These are phyloP conservation scores for Alternaria conjuncta DNA, from an alignment of 2,329 filamentous ascomycete genomes.

Conservation along the genomic window DNA sequence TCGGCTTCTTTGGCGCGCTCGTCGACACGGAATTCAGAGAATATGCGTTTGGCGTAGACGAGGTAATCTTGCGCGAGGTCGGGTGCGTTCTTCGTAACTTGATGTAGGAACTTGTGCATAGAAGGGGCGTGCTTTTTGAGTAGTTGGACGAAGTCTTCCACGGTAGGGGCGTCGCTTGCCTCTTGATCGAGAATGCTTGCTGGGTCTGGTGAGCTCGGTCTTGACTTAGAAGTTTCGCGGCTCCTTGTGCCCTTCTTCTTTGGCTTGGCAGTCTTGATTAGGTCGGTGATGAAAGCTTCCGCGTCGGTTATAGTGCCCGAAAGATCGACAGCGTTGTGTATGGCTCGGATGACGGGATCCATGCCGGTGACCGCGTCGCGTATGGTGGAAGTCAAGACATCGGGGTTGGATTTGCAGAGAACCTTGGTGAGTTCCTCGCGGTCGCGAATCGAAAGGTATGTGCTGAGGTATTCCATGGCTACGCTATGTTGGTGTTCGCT, in stretches of 20 bases:
- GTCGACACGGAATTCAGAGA: conserved; percentile 61
- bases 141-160: conserved; percentile 74
- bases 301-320: conserved; percentile 70
- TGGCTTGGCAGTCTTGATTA: conserved; percentile 64
- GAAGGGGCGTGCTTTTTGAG: conserved; percentile 68
- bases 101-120: conserved; percentile 74
- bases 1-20: conserved; percentile 21
- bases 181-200: conserved; percentile 32
- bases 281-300: conserved; percentile 73
- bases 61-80: conserved; percentile 68
- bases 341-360: conserved; percentile 74
- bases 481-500: conserved; percentile 67
- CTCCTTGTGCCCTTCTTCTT: conserved; percentile 40
- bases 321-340: conserved; percentile 76
- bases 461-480: conserved; percentile 73
- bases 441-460: conserved; percentile 74
- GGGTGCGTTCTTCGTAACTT: conserved; percentile 71
- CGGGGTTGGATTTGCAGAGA: conserved; percentile 72
- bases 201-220: conserved; percentile 28
- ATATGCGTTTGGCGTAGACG: conserved; percentile 65
- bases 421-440: conserved; percentile 72
- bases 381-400: conserved; percentile 73
- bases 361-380: conserved; percentile 70
- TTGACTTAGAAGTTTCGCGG: conserved; percentile 28
- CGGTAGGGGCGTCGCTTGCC: conserved; percentile 56